phyloP scores from a whole-genome alignment of 208 protist genomes.

The Porcisia deanei region DNA sequence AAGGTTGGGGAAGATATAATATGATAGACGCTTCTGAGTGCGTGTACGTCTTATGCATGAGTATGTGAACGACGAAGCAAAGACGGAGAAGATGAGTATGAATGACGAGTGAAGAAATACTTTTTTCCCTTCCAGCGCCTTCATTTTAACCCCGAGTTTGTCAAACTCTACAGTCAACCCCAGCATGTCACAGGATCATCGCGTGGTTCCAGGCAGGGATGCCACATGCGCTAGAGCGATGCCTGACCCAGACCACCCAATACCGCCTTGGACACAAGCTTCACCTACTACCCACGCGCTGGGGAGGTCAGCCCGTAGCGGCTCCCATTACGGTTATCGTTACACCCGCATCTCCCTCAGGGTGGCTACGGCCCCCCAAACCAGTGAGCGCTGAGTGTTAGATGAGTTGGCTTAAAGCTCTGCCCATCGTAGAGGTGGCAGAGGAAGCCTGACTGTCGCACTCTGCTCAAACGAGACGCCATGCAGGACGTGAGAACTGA shows the following conservation, averaged over 20 bases:
- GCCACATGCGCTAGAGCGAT: not conserved
- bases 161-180: not conserved
- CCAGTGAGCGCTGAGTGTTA: not conserved
- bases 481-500: not conserved
- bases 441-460: not conserved
- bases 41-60: not conserved
- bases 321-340: not conserved
- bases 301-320: not conserved
- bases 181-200: not conserved
- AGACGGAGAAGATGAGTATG: not conserved
- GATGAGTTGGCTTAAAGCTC: not conserved
- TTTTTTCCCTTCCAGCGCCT: not conserved
- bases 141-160: not conserved
- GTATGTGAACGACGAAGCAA: not conserved
- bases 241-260: not conserved
- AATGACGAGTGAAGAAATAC: not conserved
- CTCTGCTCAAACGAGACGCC: not conserved
- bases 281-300: not conserved
- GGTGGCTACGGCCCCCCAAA: not conserved
- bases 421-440: not conserved
- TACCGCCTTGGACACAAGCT: not conserved
- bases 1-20: slow-evolving; percentile 6
- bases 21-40: not conserved
- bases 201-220: not conserved
- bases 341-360: not conserved